Percentiles rank a stretch among this genome's conserved stretches.
Conservation (phyloP, 2,329 filamentous ascomycete species). For the Pseudogymnoascus sp. region DNA sequence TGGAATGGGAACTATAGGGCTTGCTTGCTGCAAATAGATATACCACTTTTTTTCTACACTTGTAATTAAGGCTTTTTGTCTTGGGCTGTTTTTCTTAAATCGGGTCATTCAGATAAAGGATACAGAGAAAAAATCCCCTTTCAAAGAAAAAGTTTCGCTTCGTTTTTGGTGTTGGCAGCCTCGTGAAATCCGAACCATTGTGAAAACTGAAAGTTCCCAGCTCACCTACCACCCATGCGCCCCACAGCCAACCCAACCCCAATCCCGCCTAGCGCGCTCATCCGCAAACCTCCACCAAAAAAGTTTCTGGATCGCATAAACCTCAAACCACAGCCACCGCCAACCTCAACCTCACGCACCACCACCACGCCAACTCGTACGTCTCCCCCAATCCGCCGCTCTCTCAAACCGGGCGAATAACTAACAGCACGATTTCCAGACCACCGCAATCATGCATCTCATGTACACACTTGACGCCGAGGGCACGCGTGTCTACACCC, state of each 20-base stretch:
- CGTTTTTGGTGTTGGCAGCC: too few species aligned
- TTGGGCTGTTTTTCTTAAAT: background rate
- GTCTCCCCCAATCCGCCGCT: background rate
- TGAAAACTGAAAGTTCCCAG: too few species aligned
- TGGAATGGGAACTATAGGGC: background rate
- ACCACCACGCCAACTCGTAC: background rate
- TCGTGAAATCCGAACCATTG: too few species aligned
- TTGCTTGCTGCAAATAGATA: background rate
- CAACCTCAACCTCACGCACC: background rate
- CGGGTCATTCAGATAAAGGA: background rate
- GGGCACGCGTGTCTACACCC: conserved; percentile 88
- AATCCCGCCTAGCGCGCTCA: background rate
- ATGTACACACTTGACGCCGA: conserved; percentile 78
- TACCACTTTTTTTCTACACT: background rate
- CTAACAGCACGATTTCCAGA: background rate
- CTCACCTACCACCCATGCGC: too few species aligned
- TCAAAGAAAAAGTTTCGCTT: too few species aligned
- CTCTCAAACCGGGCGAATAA: too few species aligned
- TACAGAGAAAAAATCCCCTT: background rate
- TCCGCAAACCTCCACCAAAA: background rate
- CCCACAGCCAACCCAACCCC: background rate
- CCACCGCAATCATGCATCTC: conserved; percentile 49
- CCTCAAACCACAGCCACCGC: background rate
- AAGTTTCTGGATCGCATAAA: background rate
- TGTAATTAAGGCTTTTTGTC: background rate